Base-by-base conservation (phyloP, 805 yeast genomes). In the Hanseniaspora guilliermondii region DNA sequence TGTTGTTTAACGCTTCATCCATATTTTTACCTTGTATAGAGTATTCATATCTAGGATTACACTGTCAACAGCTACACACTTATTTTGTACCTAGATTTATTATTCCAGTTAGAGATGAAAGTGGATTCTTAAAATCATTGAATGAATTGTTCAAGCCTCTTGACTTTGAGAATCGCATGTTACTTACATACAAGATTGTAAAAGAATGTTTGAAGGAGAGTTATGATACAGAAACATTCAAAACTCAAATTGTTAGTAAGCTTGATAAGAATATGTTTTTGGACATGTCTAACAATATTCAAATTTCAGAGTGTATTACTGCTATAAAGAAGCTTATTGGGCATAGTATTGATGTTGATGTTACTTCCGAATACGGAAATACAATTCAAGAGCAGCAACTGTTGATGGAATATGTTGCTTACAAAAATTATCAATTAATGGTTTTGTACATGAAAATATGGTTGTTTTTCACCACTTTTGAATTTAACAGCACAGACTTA, bases 391-490 rank as follows among this genome's bases (percentile, higher is more conserved):
- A 42, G 36, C 32, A 42, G 12, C 42, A 50, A 14, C 16, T 44
- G 11, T 37, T 52, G 17, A n/a, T 52, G 4, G 44, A 36, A n/a
- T 52, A 52, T 37, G 55, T 52, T 25, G 47, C 32, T 17, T 52
- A 52, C 21, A 52, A 52, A 25, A 52, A 52, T 12, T 27, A 25
- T 27, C 38, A 52, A n/a, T 11, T 52, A n/a, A 36, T 52, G 45
- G 19, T 17, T 36, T 12, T 52, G 6, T 52, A 52, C 30, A 21
- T 44, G 35, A 44, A 36, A n/a, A 37, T 52, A 16, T 22, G 44
- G 39, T 9, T 52, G n/a, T 52, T 47, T 19, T 52, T 52, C 16
- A 44, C 19, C 9, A 36, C 39, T 37, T 27, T 33, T 7, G 49
- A 52, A 4, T 32, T 44, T 5, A 27, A 44, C 5, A 36, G 44